A percentile compares a stretch with the other conserved stretches of the same genome.
Evolutionary conservation across 2,329 filamentous ascomycete species (phyloP).

Genomic region (Alternaria atra): DNA sequence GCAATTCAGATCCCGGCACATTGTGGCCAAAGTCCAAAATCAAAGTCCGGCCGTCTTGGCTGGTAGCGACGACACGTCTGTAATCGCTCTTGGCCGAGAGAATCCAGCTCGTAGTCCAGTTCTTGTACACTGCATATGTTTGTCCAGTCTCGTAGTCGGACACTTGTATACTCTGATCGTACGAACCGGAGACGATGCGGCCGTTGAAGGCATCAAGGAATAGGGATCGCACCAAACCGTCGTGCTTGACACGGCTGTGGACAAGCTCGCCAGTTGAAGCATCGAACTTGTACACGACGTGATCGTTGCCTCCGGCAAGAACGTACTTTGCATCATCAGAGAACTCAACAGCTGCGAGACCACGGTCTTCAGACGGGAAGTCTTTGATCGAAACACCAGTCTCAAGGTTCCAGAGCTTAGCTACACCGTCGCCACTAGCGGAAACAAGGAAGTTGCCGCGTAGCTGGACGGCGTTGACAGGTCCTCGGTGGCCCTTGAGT

Average conservation of each 20-base stretch:
- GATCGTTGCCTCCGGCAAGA: conserved; percentile 93
- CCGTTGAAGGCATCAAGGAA: conserved; percentile 89
- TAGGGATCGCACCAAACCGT: conserved; percentile 84
- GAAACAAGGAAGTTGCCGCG: conserved; percentile 92
- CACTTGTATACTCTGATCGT: conserved; percentile 95
- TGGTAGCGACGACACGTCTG: conserved; percentile 90
- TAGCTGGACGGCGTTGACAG: conserved; percentile 96
- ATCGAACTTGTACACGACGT: conserved; percentile 95
- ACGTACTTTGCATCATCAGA: conserved; percentile 94
- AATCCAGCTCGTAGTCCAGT: conserved; percentile 97
- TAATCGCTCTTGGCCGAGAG: conserved; percentile 96
- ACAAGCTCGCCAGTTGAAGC: conserved; percentile 87
- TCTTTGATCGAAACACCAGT: conserved; percentile 89
- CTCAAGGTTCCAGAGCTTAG: conserved; percentile 95
- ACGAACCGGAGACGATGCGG: conserved; percentile 88
- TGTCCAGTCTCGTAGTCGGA: conserved; percentile 85
- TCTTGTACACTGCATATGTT: conserved; percentile 83
- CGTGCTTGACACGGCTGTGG: conserved; percentile 81
- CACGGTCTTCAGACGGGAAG: conserved; percentile 88
- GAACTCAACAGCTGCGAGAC: conserved; percentile 94
- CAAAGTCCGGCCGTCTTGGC: conserved; percentile 90
- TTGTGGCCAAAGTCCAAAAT: conserved; percentile 89
- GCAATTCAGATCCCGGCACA: conserved; percentile 62
- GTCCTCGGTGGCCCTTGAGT: conserved; percentile 84
- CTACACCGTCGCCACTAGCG: conserved; percentile 90